Evolutionary conservation across 2,329 filamentous ascomycete species (phyloP), one percentile per base, ranked within the genome.

Genomic region (Pyrenophora tritici-repentis): DNA sequence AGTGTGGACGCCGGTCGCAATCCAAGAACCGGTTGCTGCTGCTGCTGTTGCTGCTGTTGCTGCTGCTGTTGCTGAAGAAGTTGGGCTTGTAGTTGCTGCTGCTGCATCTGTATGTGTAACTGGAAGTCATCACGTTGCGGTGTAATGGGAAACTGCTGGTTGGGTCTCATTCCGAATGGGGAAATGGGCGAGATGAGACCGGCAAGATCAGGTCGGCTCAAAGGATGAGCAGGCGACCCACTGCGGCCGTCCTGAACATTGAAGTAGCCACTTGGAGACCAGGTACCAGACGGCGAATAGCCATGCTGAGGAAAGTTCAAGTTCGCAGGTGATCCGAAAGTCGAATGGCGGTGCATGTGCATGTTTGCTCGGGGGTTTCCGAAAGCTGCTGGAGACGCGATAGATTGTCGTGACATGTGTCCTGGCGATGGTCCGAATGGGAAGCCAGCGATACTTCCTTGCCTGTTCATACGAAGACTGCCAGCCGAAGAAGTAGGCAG

Each of bases 401-500:
- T 81, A 8, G 88, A 86, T 29, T 69, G 88, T 76, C 43, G 84
- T 77, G 43, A 83, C 80, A 38, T 87, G 81, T 60, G 83, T 74
- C 43, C 83, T 77, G 64, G 83, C 71, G 59, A 84, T 24, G 68
- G 74, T 20, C 70, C 82, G 32, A 84, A 81, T 3, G 85, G 81
- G 29, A 71, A 92, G 86, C 31, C 79, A 76, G 86, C 86, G 58
- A 73, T 79, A 79, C 76, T 69, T 67, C 82, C 83, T 50, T 83
- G 78, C 38, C 81, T 76, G 61, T 78, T 74, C 29, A 79, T 74
- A 38, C 85, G 85, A 56, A 85, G 88, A 75, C 90, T 93, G 26
- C 84, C 85, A 10, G 86, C 88, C 24, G 91, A 96, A 0, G 86
- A 86, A 0, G 90, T 86, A 16, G 89, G 89, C 20, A 96, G 76